These are phyloP conservation scores for Candida tallmaniae DNA, from an alignment of 805 yeast species.

Conservation along the genomic window DNA sequence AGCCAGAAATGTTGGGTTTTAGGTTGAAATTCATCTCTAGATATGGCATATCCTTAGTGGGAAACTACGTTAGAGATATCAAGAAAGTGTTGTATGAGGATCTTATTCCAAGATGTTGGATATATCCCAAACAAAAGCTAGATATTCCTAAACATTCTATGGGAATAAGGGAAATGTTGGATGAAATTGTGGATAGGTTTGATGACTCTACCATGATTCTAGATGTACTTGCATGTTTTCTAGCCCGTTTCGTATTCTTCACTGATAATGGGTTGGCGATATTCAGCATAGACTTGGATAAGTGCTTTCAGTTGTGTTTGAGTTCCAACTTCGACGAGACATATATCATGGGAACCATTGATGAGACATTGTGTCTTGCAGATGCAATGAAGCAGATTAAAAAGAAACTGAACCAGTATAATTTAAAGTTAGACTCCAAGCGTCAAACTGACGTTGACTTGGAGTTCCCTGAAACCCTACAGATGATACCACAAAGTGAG, in stretches of 20 bases:
- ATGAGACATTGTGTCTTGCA: conserved; percentile 1
- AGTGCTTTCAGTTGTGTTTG: not conserved
- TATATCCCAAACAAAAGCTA: not conserved
- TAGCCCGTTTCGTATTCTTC: not conserved
- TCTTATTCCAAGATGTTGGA: conserved; percentile 5
- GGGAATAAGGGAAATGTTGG: not conserved
- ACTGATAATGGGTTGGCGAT: conserved; percentile 5
- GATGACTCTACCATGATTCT: conserved; percentile 1
- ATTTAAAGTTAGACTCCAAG: too few species aligned
- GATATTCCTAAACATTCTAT: conserved; percentile 1
- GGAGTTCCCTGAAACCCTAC: too few species aligned
- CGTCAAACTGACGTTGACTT: too few species aligned
- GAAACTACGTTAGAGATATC: conserved; percentile 1
- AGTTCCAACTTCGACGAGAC: conserved; percentile 4
- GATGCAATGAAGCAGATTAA: not conserved
- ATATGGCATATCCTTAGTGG: conserved; percentile 1
- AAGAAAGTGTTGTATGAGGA: conserved; percentile 1
- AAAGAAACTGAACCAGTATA: not conserved
- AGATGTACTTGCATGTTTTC: conserved; percentile 1
- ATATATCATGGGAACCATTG: conserved; percentile 3
- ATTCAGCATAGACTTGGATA: conserved; percentile 1
- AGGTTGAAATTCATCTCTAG: not conserved
- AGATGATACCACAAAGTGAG: too few species aligned
- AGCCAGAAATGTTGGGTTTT: not conserved
- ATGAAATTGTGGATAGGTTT: not conserved